Evolutionary conservation across 139 green algal species (phyloP).

Genomic region (Trebouxia sp.): DNA sequence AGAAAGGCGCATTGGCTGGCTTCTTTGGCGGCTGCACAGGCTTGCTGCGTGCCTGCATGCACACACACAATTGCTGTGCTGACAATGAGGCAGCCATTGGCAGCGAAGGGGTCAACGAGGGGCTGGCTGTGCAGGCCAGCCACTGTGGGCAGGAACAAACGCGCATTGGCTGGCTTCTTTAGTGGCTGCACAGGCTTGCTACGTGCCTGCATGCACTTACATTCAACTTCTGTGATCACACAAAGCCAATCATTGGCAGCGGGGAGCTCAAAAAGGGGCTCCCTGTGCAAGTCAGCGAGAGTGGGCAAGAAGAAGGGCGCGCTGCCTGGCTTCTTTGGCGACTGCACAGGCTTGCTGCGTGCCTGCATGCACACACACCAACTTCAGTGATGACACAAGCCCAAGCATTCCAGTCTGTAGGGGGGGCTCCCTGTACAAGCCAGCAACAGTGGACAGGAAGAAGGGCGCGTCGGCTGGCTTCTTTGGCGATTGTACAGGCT

Average conservation of each 20-base stretch:
- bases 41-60: conserved; percentile 77
- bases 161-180: conserved; percentile 92
- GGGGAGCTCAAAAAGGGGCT: conserved; percentile 26
- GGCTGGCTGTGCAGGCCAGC: conserved; percentile 23
- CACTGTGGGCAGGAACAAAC: conserved; percentile 97
- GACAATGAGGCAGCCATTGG: not conserved
- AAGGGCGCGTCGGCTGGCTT: conserved; percentile 96
- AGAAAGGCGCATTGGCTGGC: conserved; percentile 94
- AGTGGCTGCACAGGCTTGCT: conserved; percentile 87
- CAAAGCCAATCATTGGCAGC: not conserved
- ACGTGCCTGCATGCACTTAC: conserved; percentile 47
- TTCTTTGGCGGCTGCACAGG: conserved; percentile 88
- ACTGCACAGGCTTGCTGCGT: conserved; percentile 86
- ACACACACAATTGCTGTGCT: not conserved
- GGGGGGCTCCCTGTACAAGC: not conserved
- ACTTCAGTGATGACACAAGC: not conserved
- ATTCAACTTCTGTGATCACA: not conserved
- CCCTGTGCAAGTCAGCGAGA: conserved; percentile 35
- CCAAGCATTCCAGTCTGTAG: not conserved
- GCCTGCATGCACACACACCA: conserved; percentile 34
- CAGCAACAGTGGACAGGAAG: conserved; percentile 90
- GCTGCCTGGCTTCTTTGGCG: conserved; percentile 88
- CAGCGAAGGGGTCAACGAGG: conserved; percentile 13
- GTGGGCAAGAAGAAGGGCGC: conserved; percentile 99
- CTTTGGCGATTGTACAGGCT: conserved; percentile 81